Evolutionary conservation across 1,284 basidiomycete species (phyloP), one percentile per base, ranked within the genome.

Genomic region (Moniliella sp.): DNA sequence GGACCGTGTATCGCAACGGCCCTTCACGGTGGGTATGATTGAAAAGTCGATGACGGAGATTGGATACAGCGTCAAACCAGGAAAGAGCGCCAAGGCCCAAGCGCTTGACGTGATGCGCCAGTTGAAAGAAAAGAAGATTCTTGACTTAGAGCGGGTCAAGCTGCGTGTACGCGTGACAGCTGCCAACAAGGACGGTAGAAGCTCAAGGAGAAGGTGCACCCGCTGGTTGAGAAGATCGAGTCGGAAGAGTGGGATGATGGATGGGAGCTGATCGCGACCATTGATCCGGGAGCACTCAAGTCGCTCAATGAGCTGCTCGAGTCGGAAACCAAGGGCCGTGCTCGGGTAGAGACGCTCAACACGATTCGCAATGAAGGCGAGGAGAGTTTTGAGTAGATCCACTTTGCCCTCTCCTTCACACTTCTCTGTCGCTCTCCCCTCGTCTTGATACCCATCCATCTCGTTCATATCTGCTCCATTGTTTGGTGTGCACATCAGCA

Each of bases 1-100:
- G 19, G 86, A 97, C 52, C 91, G 88, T 1, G 63, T 67, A 2
- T 88, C 82, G 2, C 75, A 83, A 52, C 67, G 75, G 15, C 83
- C 84, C 3, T 86, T 93, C 61, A 78, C 84, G 1, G 81, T 88
- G 28, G 78, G 80, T 13, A 83, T 97, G 68, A 82, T 99, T 41
- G 91, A 99, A 57, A 97, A 94, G 64, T 86, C 84, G 0, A 88
- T 99, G 82, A 66, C 73, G 15, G 86, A 94, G 58, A 75, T 82
- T 4, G 84, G 86, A 8, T 91, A 78, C 62, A 84, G 78, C 45
- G 76, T 91, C 23, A 79, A 81, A 53, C 70, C 71, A 16, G 74
- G 75, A 37, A 91, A 91, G 66, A 78, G 72, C 28, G 84, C 84
- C 12, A 97, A 97, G 65, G 25, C 65, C 37, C 38, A 34, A 27